A percentile compares a stretch with the other conserved stretches of the same genome.
These are phyloP conservation scores for Pseudomassariella vexata DNA, from an alignment of 2,329 filamentous ascomycete species.

Conservation along the genomic window DNA sequence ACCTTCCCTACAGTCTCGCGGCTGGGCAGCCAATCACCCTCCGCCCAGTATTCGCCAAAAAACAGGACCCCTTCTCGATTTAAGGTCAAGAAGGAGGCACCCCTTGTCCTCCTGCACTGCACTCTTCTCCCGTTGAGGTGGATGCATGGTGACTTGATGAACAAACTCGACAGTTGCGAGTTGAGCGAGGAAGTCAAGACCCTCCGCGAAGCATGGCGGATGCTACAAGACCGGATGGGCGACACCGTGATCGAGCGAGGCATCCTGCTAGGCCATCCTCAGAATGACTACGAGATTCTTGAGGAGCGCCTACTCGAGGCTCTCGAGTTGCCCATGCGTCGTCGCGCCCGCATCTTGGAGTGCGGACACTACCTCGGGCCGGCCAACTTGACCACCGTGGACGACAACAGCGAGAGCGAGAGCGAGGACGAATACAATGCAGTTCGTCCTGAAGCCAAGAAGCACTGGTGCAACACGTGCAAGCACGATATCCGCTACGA, in stretches of 20 bases:
- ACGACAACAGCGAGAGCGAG: constrained; percentile 39
- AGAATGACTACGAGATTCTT: constrained; percentile 73
- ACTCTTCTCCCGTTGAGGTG: constrained; percentile 67
- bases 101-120: constrained; percentile 72
- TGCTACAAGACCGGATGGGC: constrained; percentile 63
- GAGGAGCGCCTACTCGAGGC: constrained; percentile 74
- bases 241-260: constrained; percentile 71
- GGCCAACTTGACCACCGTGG: constrained; percentile 39
- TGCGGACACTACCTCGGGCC: constrained; percentile 72
- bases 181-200: constrained; percentile 36
- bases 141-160: constrained; percentile 54
- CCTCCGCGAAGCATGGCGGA: constrained; percentile 58
- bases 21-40: constrained; percentile 47
- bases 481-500: constrained; percentile 50
- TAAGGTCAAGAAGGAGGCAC: constrained; percentile 50
- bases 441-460: constrained; percentile 29
- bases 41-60: constrained; percentile 50
- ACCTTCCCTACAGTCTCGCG: constrained; percentile 46
- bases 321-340: constrained; percentile 60
- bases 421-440: constrained; percentile 38
- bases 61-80: constrained; percentile 49
- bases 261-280: constrained; percentile 70
- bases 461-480: constrained; percentile 53
- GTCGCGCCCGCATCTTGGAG: constrained; percentile 63
- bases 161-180: constrained; percentile 27